These are phyloP conservation scores for Centella asiatica DNA, from an alignment of 129 eudicot species.

Conservation along the genomic window DNA sequence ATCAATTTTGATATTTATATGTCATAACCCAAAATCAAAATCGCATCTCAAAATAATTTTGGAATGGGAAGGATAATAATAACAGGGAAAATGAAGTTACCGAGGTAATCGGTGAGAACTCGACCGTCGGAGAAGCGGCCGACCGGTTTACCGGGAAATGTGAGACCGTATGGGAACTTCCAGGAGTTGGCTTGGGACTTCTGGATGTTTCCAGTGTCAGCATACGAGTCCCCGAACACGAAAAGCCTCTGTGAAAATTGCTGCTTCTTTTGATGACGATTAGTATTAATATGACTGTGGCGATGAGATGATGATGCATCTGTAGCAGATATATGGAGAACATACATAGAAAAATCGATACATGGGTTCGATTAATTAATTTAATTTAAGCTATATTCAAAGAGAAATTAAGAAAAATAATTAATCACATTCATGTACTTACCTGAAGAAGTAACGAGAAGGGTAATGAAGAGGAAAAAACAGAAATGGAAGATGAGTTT, in stretches of 20 bases:
- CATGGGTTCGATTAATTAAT: too few species aligned
- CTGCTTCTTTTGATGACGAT: background rate
- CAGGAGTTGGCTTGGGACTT: constrained; percentile 44
- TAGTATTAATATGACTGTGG: too few species aligned
- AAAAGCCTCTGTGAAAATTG: constrained; percentile 43
- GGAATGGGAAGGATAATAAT: background rate
- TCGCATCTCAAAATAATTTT: background rate
- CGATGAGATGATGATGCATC: too few species aligned
- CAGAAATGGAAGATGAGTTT: too few species aligned
- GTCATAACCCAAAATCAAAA: background rate
- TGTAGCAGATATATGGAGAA: too few species aligned
- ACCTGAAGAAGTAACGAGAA: too few species aligned
- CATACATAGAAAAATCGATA: too few species aligned
- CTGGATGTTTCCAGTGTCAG: constrained; percentile 67
- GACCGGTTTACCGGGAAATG: constrained; percentile 94
- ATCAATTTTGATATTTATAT: too few species aligned
- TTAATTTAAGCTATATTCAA: too few species aligned
- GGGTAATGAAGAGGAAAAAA: too few species aligned
- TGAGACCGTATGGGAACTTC: constrained; percentile 63
- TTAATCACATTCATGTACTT: too few species aligned
- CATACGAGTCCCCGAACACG: constrained; percentile 84
- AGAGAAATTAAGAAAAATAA: too few species aligned
- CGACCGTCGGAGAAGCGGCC: constrained; percentile 97
- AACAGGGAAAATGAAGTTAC: constrained; percentile 19
- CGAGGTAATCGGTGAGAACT: constrained; percentile 75